Percentiles rank a stretch among this genome's conserved stretches.
Conservation (phyloP, 352 stramenopile species). For the Globisporangium uncinulatum region DNA sequence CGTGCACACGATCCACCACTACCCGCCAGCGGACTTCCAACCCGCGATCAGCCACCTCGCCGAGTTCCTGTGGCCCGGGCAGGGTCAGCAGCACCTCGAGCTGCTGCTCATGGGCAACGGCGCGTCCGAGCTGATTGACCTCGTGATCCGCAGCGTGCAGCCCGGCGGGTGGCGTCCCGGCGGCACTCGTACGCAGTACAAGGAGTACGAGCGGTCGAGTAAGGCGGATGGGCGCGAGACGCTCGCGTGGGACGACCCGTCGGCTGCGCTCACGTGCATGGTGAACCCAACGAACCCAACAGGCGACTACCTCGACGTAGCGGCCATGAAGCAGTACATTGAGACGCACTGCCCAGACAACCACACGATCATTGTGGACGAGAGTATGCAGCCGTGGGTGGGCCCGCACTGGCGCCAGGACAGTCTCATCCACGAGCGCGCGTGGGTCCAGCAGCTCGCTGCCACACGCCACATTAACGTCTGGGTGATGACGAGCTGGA, state of each 20-base stretch:
- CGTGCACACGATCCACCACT: conserved; percentile 84
- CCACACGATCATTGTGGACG: conserved; percentile 89
- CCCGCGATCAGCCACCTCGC: conserved; percentile 84
- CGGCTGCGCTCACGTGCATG: conserved; percentile 75
- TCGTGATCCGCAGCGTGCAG: conserved; percentile 83
- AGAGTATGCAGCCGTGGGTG: conserved; percentile 90
- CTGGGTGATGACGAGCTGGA: conserved; percentile 91
- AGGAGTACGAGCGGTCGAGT: conserved; percentile 85
- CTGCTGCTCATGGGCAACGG: conserved; percentile 81
- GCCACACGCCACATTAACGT: conserved; percentile 78
- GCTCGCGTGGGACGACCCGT: conserved; percentile 65
- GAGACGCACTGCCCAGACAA: conserved; percentile 75
- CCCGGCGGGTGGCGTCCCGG: conserved; percentile 66
- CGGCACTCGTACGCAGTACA: conserved; percentile 78
- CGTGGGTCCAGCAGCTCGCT: conserved; percentile 74
- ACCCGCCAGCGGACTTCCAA: conserved; percentile 88
- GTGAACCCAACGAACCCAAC: conserved; percentile 90
- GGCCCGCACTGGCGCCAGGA: conserved; percentile 80
- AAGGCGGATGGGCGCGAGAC: conserved; percentile 76
- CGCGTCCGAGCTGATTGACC: conserved; percentile 81
- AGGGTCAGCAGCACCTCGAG: conserved; percentile 50
- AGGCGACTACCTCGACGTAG: conserved; percentile 82
- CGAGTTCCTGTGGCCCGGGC: conserved; percentile 76
- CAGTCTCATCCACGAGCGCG: conserved; percentile 82
- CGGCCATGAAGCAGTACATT: conserved; percentile 86